These are phyloP conservation scores for Cordyceps cateniannulata DNA, from an alignment of 2,329 filamentous ascomycete species.

Conservation along the genomic window DNA sequence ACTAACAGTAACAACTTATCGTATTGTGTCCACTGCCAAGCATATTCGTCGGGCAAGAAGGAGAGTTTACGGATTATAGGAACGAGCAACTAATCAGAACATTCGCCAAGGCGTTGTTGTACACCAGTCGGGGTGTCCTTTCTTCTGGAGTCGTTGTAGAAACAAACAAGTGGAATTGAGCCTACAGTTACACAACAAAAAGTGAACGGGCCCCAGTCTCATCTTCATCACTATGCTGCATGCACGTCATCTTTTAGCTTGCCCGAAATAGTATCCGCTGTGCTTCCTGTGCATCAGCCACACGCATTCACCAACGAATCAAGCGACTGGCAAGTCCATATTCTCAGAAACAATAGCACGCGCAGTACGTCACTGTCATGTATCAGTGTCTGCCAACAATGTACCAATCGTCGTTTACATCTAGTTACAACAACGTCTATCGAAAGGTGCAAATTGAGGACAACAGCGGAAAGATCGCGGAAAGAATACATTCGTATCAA, in stretches of 20 bases:
- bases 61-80: neutral
- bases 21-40: neutral
- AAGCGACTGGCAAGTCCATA: neutral
- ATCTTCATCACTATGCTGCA: neutral
- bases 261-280: neutral
- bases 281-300: neutral
- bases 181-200: no score
- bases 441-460: no score
- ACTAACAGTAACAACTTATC: neutral
- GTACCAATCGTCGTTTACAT: no score
- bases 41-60: neutral
- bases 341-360: neutral
- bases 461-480: no score
- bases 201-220: neutral
- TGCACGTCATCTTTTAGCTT: neutral
- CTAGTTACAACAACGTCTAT: no score
- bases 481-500: no score
- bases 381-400: neutral
- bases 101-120: neutral
- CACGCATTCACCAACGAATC: neutral
- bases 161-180: no score
- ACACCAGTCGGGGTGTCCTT: no score
- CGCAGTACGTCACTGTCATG: neutral
- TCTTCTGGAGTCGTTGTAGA: no score
- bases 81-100: neutral